A percentile compares a stretch with the other conserved stretches of the same genome.
phyloP scores from a whole-genome alignment of 2,329 filamentous ascomycete genomes.

The Fusarium miscanthi region DNA sequence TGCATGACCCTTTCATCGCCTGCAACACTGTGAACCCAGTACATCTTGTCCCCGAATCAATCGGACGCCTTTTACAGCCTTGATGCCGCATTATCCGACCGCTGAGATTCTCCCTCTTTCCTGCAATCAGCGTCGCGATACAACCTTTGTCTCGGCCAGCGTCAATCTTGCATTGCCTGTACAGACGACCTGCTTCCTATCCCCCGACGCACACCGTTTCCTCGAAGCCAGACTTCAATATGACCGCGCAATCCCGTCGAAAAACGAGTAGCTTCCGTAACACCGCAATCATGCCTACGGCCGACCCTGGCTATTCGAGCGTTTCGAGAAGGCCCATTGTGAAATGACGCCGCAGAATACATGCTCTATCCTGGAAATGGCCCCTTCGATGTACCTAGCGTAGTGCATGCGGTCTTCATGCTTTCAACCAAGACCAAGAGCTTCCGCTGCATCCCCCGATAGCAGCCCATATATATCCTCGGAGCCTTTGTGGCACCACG shows the following conservation, averaged over 20 bases:
- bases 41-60: background rate
- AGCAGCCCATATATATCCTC: background rate
- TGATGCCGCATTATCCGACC: background rate
- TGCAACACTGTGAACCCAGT: background rate
- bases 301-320: background rate
- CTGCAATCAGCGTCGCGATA: no score
- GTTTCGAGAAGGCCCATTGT: no score
- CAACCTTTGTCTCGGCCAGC: background rate
- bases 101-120: fast-evolving
- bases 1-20: background rate
- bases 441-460: background rate
- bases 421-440: background rate
- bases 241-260: background rate
- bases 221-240: background rate
- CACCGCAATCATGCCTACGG: background rate
- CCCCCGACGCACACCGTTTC: background rate
- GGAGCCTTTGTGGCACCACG: background rate
- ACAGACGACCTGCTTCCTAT: fast-evolving
- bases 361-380: fast-evolving
- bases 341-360: background rate
- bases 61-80: no score
- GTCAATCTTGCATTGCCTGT: background rate
- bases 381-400: fast-evolving
- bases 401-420: background rate
- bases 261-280: background rate